Evolutionary conservation across 768 basidiomycete genomes (phyloP).

Genomic region (Pisolithus microcarpus): DNA sequence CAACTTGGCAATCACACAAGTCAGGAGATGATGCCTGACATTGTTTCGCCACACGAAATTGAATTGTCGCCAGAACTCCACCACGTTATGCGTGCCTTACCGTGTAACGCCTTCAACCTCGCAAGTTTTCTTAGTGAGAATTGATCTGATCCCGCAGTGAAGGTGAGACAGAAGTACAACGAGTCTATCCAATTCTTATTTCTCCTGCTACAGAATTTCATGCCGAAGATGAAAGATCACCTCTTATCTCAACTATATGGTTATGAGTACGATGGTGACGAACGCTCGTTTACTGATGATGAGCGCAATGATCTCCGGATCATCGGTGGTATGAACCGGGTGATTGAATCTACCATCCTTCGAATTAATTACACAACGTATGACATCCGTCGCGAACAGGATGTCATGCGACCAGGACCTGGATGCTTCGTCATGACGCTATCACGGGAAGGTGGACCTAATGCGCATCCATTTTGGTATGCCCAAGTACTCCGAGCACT

Average conservation of each 20-base stretch:
- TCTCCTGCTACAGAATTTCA: slow-evolving; percentile 6
- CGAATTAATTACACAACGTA: slow-evolving; percentile 29
- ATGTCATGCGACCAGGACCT: slow-evolving; percentile 11
- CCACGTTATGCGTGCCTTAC: slow-evolving; percentile 1
- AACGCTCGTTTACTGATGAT: slow-evolving; percentile 2
- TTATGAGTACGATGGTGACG: slow-evolving; percentile 2
- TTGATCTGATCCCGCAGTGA: slow-evolving; percentile 1
- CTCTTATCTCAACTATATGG: slow-evolving; percentile 6
- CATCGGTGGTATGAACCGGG: slow-evolving; percentile 1
- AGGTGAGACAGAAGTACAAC: slow-evolving; percentile 3
- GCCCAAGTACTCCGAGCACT: slow-evolving; percentile 23
- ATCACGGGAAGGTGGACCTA: slow-evolving; percentile 1
- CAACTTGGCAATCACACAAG: not conserved
- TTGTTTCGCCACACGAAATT: too few relatives aligned
- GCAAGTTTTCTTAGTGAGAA: not conserved
- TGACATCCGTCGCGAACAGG: slow-evolving; percentile 18
- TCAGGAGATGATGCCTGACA: not conserved
- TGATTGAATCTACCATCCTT: slow-evolving; percentile 18
- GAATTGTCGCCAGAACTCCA: not conserved
- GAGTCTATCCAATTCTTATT: not conserved
- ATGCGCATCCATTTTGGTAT: slow-evolving; percentile 28
- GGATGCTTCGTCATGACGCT: slow-evolving; percentile 20
- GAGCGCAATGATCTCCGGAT: slow-evolving; percentile 11
- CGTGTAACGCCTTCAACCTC: not conserved
- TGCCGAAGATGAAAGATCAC: slow-evolving; percentile 10